Evolutionary conservation across 192 early-diverging fungal genomes (phyloP), one percentile per base, ranked within the genome.

Genomic region (Mortierella hygrophila): DNA sequence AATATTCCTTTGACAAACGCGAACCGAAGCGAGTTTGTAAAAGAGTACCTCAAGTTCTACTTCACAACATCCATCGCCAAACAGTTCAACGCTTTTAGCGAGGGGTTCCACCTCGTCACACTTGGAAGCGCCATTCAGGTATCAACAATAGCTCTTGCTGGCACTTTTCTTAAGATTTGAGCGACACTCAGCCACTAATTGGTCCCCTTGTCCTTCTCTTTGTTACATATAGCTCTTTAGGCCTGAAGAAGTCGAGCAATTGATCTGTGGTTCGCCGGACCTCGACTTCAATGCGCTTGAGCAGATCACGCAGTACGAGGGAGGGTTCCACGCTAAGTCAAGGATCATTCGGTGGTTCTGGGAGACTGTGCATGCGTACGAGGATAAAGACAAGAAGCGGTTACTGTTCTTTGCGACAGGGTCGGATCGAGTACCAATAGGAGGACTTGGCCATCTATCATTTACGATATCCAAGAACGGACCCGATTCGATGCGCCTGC

Each of bases 341-440:
- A 81, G 75, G 65, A 91, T 95, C 57, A 95, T 97, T 37, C 89
- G 90, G 91, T 88, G 93, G 82, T 97, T 99, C 81, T 99, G 97
- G 97, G 91, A 94, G 60, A 94, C 96, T 29, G 97, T 97, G 18
- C 91, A 95, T 75, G 92, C 78, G n/a, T 96, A 97, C 69, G 88
- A 92, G 9, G 93, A 96, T 42, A 96, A 97, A 70, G 93, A 96
- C 79, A 95, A 97, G 91, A 96, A 96, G 80, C 90, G 93, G 79
- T 82, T 99, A n/a, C 88, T 98, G 20, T 96, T 97, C 74, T 98
- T 99, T 90, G 93, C 95, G 5, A 98, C 97, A 10, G 96, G 97
- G 49, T 96, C 95, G 29, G 97, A 99, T 85, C 90, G 97, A 6
- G 97, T 97, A 8, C 97, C 97, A 1, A 95, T 96, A 26, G 97